Evolutionary conservation across 495 filamentous ascomycete genomes (phyloP), one percentile per base, ranked within the genome.

Genomic region (Neurospora sp.): DNA sequence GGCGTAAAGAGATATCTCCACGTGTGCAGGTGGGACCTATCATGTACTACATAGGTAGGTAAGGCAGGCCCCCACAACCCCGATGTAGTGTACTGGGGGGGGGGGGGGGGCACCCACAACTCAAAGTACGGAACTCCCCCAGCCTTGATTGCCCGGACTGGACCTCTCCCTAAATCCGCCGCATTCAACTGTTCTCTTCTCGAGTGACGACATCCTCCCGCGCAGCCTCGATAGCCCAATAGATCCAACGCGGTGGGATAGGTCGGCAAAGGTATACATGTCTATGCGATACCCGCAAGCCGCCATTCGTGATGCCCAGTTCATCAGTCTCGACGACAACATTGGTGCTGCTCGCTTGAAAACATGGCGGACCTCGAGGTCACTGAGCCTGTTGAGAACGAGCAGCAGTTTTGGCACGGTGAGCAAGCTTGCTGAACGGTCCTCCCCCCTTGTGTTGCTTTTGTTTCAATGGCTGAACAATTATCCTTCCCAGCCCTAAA

Each of bases 351-450:
- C 74, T 76, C 73, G 75, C 72, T 69, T 79, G 75, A 80, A 73
- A 80, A 72, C 76, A 88, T 87, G 85, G 82, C 85, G 74, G 90
- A 91, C 74, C 84, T 87, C 75, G 91, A 93, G 81, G 87, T 87
- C 75, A 87, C 85, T 76, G 89, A 88, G 80, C 84, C 84, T 76
- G 85, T 92, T 79, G 93, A 97, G 81, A 91, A 89, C 82, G 94
- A 95, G 84, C 87, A 94, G 80, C 92, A 97, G 82, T 96, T 98
- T 84, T 98, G 96, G 96, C 84, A 89, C 82, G 92, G 95, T 97
- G 78, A 79, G 89, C 83, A 42, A 35, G 27, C 42, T 48, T 17
- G 14, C 68, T n/a, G 12, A 22, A 22, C 38, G 69, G 38, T 16
- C 14, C 16, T 61, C 35, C 44, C 38, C 40, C 10, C 8, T 17